Conservation (phyloP, 2,329 filamentous ascomycete genomes). For the Clarireedia sp. region DNA sequence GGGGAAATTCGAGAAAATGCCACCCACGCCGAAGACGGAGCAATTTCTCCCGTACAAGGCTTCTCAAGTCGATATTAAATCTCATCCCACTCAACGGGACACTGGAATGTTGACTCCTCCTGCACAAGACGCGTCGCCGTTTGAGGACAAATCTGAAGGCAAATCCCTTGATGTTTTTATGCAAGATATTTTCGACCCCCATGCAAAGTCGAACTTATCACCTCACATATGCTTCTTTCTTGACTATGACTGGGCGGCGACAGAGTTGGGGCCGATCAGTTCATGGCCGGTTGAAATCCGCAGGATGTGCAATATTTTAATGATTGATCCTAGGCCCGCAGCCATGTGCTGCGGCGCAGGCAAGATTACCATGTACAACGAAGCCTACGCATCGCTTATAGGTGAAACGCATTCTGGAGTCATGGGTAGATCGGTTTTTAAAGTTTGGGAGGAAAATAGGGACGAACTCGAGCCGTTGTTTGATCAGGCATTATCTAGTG, state of each 20-base stretch:
- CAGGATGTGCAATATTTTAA: constrained; percentile 73
- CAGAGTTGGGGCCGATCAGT: constrained; percentile 25
- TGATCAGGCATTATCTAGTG: constrained; percentile 16
- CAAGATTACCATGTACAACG: constrained; percentile 62
- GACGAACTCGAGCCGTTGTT: constrained; percentile 27
- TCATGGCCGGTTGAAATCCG: constrained; percentile 62
- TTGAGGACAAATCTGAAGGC: neutral
- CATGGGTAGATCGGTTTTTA: constrained; percentile 45
- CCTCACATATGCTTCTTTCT: constrained; percentile 25
- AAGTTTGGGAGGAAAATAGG: constrained; percentile 34
- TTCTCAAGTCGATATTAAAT: neutral
- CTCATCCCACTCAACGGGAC: neutral
- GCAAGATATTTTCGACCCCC: constrained; percentile 21
- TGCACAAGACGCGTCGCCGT: neutral
- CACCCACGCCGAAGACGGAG: constrained; percentile 5
- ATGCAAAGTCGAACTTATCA: constrained; percentile 14
- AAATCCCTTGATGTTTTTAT: constrained; percentile 6
- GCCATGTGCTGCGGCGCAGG: constrained; percentile 75
- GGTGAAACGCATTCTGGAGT: constrained; percentile 68
- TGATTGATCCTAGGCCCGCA: constrained; percentile 69
- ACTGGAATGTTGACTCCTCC: constrained; percentile 2
- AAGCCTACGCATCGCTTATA: constrained; percentile 61
- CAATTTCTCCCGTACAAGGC: neutral
- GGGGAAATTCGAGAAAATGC: neutral
- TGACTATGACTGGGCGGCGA: constrained; percentile 35